A percentile compares a stretch with the other conserved stretches of the same genome.
phyloP scores from a whole-genome alignment of 1,284 basidiomycete species.

The Phaffia rhodozyma region DNA sequence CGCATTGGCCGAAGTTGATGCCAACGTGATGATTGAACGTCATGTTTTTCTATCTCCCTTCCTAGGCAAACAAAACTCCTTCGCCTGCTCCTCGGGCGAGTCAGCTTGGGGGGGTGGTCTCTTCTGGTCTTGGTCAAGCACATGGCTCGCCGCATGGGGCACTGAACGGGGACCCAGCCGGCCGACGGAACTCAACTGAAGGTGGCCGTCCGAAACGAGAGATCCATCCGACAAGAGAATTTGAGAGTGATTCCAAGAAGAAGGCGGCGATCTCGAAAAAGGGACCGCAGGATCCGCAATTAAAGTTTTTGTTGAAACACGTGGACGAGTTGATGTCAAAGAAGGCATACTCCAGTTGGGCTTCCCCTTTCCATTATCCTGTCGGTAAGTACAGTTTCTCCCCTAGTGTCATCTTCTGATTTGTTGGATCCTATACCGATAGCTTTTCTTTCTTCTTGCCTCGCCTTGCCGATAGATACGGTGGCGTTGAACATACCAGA shows the following conservation, averaged over 20 bases:
- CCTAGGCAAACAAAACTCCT: slow-evolving; percentile 40
- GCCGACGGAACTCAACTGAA: slow-evolving; percentile 37
- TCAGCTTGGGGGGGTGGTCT: slow-evolving; percentile 25
- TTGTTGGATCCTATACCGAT: no score
- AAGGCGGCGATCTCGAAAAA: slow-evolving; percentile 36
- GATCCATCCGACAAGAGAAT: slow-evolving; percentile 54
- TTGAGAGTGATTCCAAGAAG: slow-evolving; percentile 39
- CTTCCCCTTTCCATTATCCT: slow-evolving; percentile 82
- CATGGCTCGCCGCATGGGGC: slow-evolving; percentile 47
- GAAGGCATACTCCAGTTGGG: slow-evolving; percentile 62
- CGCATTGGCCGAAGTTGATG: not conserved
- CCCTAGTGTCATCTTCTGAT: not conserved
- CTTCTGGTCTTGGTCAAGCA: slow-evolving; percentile 50
- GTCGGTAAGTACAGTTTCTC: slow-evolving; percentile 51
- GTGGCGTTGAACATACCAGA: slow-evolving; percentile 67
- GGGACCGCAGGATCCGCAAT: slow-evolving; percentile 48
- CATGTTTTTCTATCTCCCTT: slow-evolving; percentile 18
- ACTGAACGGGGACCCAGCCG: slow-evolving; percentile 23
- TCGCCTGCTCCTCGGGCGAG: slow-evolving; percentile 42
- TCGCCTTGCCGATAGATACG: slow-evolving; percentile 45
- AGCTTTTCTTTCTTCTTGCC: not conserved
- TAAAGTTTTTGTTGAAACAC: slow-evolving; percentile 68
- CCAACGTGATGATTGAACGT: not conserved
- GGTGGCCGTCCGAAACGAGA: slow-evolving; percentile 85
- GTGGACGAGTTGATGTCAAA: slow-evolving; percentile 59